Evolutionary conservation across 2,329 filamentous ascomycete species (phyloP).

Genomic region (Fusarium fracticaudum): DNA sequence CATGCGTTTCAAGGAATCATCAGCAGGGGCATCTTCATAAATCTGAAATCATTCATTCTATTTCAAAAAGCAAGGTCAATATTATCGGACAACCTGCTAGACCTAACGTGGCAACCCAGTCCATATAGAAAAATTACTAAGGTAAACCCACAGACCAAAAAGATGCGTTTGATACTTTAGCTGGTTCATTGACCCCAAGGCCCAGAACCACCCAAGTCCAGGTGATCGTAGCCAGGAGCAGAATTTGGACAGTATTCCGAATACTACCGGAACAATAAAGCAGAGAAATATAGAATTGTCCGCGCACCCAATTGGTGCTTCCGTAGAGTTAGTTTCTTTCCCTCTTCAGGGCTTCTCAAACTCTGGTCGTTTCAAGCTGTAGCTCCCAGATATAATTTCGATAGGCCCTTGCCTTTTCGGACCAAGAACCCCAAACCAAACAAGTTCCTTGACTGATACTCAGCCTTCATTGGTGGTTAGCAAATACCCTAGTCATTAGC

Average conservation of each 20-base stretch:
- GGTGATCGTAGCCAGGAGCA: not conserved
- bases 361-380: slow-evolving; percentile 16
- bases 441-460: not conserved
- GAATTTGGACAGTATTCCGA: not conserved
- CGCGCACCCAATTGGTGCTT: not conserved
- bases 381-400: not conserved
- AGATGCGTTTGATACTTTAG: not conserved
- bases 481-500: slow-evolving; percentile 2
- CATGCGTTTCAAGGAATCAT: not conserved
- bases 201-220: not conserved
- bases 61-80: not conserved
- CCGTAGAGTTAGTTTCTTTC: not conserved
- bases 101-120: not conserved
- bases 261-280: not conserved
- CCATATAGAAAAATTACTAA: not conserved
- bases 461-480: slow-evolving; percentile 16
- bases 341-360: not conserved
- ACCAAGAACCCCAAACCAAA: not conserved
- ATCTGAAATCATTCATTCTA: not conserved
- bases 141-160: not conserved
- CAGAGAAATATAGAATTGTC: not conserved
- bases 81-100: not conserved
- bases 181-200: not conserved
- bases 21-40: not conserved
- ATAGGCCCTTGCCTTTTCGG: not conserved